A percentile compares a stretch with the other conserved stretches of the same genome.
phyloP scores from a whole-genome alignment of 2,329 filamentous ascomycete genomes.

The Blastomyces gilchristii region DNA sequence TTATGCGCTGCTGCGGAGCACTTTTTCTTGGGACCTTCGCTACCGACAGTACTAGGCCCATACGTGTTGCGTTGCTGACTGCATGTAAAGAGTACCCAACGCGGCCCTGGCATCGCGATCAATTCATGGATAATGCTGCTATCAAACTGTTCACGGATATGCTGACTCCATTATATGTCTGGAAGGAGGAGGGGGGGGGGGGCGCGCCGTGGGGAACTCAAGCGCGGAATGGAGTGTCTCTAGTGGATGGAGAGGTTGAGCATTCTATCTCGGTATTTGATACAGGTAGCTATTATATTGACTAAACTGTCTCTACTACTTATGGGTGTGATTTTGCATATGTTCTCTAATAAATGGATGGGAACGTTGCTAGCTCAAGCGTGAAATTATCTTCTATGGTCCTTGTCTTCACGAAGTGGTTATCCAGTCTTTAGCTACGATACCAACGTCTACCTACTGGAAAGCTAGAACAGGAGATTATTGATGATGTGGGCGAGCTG shows the following conservation, averaged over 20 bases:
- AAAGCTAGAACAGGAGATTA: background rate
- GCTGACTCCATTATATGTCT: background rate
- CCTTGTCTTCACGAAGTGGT: background rate
- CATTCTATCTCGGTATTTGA: constrained; percentile 1
- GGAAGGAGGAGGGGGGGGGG: background rate
- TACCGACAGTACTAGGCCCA: background rate
- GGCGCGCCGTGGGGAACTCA: background rate
- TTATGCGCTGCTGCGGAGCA: background rate
- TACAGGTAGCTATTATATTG: background rate
- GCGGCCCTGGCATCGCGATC: background rate
- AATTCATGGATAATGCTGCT: background rate
- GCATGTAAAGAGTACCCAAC: background rate
- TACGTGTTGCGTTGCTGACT: background rate
- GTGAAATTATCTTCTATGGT: background rate
- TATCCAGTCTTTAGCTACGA: background rate
- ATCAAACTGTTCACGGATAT: background rate
- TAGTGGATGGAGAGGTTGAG: background rate
- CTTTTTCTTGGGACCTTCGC: background rate
- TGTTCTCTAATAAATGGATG: background rate
- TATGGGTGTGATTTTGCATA: background rate
- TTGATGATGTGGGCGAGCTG: background rate
- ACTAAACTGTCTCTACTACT: background rate
- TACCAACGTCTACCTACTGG: background rate
- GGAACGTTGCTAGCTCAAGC: background rate
- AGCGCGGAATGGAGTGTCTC: background rate